phyloP scores from a whole-genome alignment of 2,329 filamentous ascomycete species.

The Pseudogymnoascus sp. region DNA sequence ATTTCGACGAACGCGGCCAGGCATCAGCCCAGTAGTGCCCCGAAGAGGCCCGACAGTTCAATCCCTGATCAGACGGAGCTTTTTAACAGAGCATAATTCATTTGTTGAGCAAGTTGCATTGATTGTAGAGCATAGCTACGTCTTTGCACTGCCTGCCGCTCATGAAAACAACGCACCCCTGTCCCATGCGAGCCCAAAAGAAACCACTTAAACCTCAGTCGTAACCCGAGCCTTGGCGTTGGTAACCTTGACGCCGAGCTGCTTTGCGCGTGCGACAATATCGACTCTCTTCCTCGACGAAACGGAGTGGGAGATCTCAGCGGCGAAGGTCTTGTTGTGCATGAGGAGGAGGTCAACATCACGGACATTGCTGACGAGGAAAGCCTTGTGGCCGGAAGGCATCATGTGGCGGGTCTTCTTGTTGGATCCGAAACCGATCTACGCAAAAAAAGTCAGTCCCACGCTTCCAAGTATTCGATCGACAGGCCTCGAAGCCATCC shows the following conservation, averaged over 20 bases:
- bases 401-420: conserved; percentile 99
- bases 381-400: conserved; percentile 98
- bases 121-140: conserved; percentile 29
- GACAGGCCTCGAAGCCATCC: background rate
- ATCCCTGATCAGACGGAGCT: background rate
- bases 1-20: background rate
- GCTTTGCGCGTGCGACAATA: conserved; percentile 95
- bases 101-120: conserved; percentile 20
- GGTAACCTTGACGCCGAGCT: conserved; percentile 98
- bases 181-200: conserved; percentile 29
- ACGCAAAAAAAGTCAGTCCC: conserved; percentile 23
- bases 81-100: background rate
- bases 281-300: conserved; percentile 98
- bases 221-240: conserved; percentile 99
- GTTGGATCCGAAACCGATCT: conserved; percentile 99
- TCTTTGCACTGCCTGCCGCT: conserved; percentile 25
- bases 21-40: background rate
- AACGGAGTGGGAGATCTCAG: conserved; percentile 97
- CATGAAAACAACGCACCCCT: conserved; percentile 29
- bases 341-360: conserved; percentile 98
- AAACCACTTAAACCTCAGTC: conserved; percentile 66
- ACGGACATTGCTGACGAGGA: conserved; percentile 94
- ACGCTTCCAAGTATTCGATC: conserved; percentile 5
- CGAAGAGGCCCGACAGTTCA: background rate
- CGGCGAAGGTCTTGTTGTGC: conserved; percentile 99